Evolutionary conservation across 108 stramenopile species (phyloP).

Genomic region (Nitzschia sp.): DNA sequence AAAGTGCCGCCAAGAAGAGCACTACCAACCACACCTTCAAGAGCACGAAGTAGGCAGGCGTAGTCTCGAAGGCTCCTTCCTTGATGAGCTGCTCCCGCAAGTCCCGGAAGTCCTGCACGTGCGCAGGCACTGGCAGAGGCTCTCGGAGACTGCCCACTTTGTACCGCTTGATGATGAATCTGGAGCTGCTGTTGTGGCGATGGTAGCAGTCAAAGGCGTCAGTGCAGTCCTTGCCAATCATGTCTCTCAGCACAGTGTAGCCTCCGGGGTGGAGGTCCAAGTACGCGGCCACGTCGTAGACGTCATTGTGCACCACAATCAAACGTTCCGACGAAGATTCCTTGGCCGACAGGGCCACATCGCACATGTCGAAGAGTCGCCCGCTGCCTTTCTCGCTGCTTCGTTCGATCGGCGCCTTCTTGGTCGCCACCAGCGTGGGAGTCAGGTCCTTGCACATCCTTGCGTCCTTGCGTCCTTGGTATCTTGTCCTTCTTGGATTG

Average conservation of each 20-base stretch:
- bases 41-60: neutral
- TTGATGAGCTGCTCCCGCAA: slow-evolving; percentile 28
- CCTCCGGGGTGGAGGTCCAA: slow-evolving; percentile 21
- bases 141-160: neutral
- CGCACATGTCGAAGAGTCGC: neutral
- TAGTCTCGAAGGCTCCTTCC: slow-evolving; percentile 15
- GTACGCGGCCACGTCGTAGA: neutral
- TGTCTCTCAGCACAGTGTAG: slow-evolving; percentile 14
- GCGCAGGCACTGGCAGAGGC: neutral
- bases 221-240: slow-evolving; percentile 27
- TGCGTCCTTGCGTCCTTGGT: too few species aligned
- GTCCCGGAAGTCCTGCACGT: slow-evolving; percentile 5
- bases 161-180: neutral
- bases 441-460: too few species aligned
- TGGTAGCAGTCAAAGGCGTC: slow-evolving; percentile 8
- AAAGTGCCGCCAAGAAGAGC: neutral
- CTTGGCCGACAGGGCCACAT: neutral
- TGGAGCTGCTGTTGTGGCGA: neutral
- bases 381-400: neutral
- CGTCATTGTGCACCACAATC: neutral
- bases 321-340: neutral
- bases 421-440: too few species aligned
- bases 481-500: too few species aligned
- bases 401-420: slow-evolving; percentile 3
- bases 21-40: neutral